Evolutionary conservation across 73 alveolate species (phyloP).

Genomic region (Durusdinium trenchii): DNA sequence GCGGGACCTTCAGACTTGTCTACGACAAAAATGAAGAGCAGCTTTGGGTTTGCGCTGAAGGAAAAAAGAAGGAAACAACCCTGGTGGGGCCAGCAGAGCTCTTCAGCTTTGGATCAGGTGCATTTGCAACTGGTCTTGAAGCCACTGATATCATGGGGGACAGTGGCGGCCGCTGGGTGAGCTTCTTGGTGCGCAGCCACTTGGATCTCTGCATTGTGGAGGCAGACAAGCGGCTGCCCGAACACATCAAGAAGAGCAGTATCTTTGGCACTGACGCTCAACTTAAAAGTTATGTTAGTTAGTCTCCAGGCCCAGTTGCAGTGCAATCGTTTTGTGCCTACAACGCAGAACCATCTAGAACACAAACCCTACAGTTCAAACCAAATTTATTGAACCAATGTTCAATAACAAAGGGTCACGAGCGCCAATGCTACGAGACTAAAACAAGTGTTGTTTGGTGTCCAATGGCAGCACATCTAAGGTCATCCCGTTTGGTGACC

Average conservation of each 20-base stretch:
- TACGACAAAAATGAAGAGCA: not conserved
- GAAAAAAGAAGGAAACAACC: not conserved
- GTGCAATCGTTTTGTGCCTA: no score
- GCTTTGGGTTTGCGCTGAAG: not conserved
- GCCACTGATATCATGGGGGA: conserved; percentile 23
- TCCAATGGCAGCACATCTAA: no score
- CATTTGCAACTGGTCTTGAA: not conserved
- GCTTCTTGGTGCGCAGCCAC: not conserved
- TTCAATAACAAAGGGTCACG: no score
- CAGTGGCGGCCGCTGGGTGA: not conserved
- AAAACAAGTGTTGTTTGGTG: no score
- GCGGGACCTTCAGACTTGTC: conserved; percentile 22
- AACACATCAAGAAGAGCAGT: not conserved
- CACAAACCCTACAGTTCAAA: no score
- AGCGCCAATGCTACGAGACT: no score
- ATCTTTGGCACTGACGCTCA: not conserved
- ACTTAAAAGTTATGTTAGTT: not conserved
- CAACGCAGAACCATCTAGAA: no score
- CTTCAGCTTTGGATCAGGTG: not conserved
- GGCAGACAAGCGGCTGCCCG: conserved; percentile 6
- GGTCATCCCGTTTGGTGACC: not conserved
- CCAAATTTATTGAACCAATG: no score
- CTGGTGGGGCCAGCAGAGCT: not conserved
- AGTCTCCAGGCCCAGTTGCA: no score
- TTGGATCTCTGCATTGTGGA: not conserved